A percentile compares a stretch with the other conserved stretches of the same genome.
Evolutionary conservation across 129 eudicot species (phyloP).

Genomic region (Cynara cardunculus): DNA sequence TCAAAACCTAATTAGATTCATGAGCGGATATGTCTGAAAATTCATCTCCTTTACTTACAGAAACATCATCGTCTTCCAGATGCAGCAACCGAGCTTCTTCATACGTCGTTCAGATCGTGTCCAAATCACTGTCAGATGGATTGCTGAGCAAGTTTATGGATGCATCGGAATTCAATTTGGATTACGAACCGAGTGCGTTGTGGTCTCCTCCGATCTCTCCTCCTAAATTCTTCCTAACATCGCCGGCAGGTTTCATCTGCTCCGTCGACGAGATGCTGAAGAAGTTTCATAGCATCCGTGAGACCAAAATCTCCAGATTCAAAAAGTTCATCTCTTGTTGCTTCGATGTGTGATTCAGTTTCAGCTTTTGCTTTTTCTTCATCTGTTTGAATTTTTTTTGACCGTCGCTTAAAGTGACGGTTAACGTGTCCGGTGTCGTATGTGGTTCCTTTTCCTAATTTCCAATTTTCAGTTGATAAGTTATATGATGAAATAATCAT

Average conservation of each 20-base stretch:
- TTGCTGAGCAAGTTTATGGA: slow-evolving; percentile 53
- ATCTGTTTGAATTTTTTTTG: background rate
- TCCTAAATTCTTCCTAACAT: slow-evolving; percentile 28
- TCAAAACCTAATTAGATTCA: slow-evolving; percentile 3
- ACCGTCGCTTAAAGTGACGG: background rate
- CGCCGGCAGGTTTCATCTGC: slow-evolving; percentile 29
- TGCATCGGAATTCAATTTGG: slow-evolving; percentile 42
- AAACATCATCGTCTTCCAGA: slow-evolving; percentile 12
- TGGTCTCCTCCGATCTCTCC: slow-evolving; percentile 68
- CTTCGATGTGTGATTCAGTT: slow-evolving; percentile 12
- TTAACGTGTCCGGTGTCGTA: background rate
- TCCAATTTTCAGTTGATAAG: no score
- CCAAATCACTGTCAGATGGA: slow-evolving; percentile 53
- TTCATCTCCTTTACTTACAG: slow-evolving; percentile 25
- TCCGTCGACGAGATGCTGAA: slow-evolving; percentile 31
- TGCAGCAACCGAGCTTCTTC: slow-evolving; percentile 15
- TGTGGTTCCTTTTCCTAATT: no score
- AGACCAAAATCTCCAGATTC: slow-evolving; percentile 20
- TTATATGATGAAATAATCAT: no score
- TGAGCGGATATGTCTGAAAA: slow-evolving; percentile 27
- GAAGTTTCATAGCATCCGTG: slow-evolving; percentile 22
- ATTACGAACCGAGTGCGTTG: slow-evolving; percentile 42
- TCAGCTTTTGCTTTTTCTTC: background rate
- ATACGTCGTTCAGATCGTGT: slow-evolving; percentile 36
- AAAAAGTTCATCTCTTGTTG: slow-evolving; percentile 22